These are phyloP conservation scores for Debaryomycetaceae sp. DNA, from an alignment of 1,139 yeast species.

Conservation along the genomic window DNA sequence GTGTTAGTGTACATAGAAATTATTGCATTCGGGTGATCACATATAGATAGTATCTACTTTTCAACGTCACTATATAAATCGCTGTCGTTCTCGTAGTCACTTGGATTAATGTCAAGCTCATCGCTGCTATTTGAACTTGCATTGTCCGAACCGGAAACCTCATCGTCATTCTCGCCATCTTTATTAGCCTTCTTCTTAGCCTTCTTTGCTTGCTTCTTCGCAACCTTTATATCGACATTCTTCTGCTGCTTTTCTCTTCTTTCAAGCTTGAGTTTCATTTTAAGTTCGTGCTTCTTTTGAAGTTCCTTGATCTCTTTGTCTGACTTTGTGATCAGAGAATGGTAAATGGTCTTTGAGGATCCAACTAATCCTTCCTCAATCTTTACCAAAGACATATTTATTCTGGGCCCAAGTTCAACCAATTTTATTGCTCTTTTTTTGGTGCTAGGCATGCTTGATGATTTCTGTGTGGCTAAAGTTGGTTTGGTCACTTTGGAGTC, in stretches of 20 bases:
- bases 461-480: conserved; percentile 16
- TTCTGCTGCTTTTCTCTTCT: conserved; percentile 78
- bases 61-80: conserved; percentile 46
- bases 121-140: conserved; percentile 16
- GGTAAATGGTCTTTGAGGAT: conserved; percentile 71
- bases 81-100: conserved; percentile 47
- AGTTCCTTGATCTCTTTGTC: conserved; percentile 55
- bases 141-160: conserved; percentile 14
- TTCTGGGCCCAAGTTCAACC: conserved; percentile 91
- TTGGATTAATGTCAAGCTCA: conserved; percentile 36
- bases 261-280: conserved; percentile 59
- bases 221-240: conserved; percentile 74
- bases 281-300: conserved; percentile 65
- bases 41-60: conserved; percentile 6
- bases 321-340: conserved; percentile 63
- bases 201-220: conserved; percentile 67
- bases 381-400: conserved; percentile 71
- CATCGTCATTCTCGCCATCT: conserved; percentile 32
- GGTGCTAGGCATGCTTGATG: conserved; percentile 20
- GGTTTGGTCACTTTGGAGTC: conserved; percentile 16
- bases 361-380: conserved; percentile 93
- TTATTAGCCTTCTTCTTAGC: conserved; percentile 65
- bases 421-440: conserved; percentile 87
- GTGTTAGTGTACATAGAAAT: not conserved
- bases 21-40: not conserved